Percentiles rank a stretch among this genome's conserved stretches.
phyloP scores from a whole-genome alignment of 1,284 basidiomycete genomes.

The Thelephora terrestris region DNA sequence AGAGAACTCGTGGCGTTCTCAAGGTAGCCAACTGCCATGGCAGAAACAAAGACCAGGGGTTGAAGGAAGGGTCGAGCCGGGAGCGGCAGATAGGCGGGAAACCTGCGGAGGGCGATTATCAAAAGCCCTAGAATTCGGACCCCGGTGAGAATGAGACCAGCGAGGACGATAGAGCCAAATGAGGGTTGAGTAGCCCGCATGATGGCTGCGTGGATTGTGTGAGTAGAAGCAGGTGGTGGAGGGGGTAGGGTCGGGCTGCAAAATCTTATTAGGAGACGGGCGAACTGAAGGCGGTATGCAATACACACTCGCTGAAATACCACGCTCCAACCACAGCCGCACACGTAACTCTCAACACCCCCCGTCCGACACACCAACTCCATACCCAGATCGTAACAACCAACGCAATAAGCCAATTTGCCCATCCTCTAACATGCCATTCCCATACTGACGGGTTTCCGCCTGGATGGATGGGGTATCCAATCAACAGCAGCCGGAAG shows the following conservation, averaged over 20 bases:
- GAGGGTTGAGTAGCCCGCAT: conserved; percentile 74
- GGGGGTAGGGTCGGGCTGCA: conserved; percentile 37
- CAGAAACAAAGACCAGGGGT: conserved; percentile 28
- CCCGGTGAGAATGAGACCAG: conserved; percentile 66
- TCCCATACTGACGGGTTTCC: conserved; percentile 29
- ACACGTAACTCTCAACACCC: conserved; percentile 68
- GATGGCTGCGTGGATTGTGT: conserved; percentile 69
- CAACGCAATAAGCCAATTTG: conserved; percentile 71
- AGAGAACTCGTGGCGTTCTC: conserved; percentile 64
- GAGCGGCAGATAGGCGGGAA: conserved; percentile 45
- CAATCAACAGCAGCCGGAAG: conserved; percentile 73
- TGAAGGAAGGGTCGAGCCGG: conserved; percentile 30
- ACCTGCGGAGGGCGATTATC: conserved; percentile 38
- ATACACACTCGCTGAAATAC: conserved; percentile 77
- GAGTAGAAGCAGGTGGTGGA: conserved; percentile 48
- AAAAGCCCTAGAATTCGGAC: conserved; percentile 47
- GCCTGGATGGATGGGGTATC: conserved; percentile 39
- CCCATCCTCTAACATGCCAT: conserved; percentile 74
- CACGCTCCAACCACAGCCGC: conserved; percentile 84
- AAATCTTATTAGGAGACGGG: conserved; percentile 3
- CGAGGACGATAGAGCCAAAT: conserved; percentile 69
- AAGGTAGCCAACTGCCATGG: conserved; percentile 41
- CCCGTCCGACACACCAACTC: conserved; percentile 85
- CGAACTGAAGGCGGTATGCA: neutral
- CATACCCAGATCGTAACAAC: conserved; percentile 75